These are phyloP conservation scores for Dictyostelium firmibasis DNA, from an alignment of 78 protist genomes.

Conservation along the genomic window DNA sequence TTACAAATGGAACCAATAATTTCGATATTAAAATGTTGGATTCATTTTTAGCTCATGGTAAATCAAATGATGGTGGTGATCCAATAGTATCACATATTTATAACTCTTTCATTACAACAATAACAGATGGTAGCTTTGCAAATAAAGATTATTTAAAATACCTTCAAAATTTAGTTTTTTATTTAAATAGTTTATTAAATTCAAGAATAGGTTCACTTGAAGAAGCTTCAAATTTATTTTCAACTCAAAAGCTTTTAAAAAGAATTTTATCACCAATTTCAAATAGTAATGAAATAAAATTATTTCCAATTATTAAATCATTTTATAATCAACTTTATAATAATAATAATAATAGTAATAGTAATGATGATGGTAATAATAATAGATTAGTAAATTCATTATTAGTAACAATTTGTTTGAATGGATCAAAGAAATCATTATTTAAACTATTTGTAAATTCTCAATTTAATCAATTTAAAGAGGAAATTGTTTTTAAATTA, in stretches of 20 bases:
- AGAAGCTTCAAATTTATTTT: neutral
- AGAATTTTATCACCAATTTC: neutral
- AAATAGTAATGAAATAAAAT: neutral
- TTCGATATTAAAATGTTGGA: neutral
- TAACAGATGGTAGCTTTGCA: neutral
- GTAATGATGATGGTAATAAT: neutral
- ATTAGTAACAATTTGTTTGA: neutral
- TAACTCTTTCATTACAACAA: neutral
- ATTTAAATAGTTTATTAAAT: neutral
- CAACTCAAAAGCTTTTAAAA: neutral
- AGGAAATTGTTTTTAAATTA: neutral
- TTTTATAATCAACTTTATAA: neutral
- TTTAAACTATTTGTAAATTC: constrained; percentile 10
- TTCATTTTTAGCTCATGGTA: neutral
- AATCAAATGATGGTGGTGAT: neutral
- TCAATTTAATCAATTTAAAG: neutral
- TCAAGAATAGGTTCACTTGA: neutral
- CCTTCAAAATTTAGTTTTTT: neutral
- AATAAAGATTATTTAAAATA: neutral
- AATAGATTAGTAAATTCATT: constrained; percentile 29
- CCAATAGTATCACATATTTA: neutral
- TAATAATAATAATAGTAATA: neutral
- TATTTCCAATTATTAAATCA: neutral
- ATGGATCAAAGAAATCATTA: neutral
- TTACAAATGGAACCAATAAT: neutral